Base-by-base conservation (phyloP, 371 early-diverging fungal genomes). In the Apophysomyces trapeziformis region DNA sequence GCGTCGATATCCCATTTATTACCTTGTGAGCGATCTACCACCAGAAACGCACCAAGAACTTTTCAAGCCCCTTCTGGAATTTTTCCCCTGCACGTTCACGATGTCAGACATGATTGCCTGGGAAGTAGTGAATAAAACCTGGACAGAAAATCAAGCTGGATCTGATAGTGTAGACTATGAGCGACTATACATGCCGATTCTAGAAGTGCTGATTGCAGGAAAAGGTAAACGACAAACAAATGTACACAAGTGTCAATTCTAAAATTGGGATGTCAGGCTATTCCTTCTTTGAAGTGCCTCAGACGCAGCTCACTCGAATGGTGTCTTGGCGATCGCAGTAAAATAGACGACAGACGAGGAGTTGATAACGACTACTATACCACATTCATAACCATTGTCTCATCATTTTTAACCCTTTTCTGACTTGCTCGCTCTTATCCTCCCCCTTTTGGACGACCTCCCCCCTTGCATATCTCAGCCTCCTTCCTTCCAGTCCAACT, bases 11-110 rank as follows among this genome's bases (percentile, higher is more conserved):
- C 75, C 75, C 5, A 61, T 78, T 14, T 26, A 67, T 32, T 74
- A 70, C 54, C 14, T 78, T 21, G 57, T 66, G 14, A 70, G 63
- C 39, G 69, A 71, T 65, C 65, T 58, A 11, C 56, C 63, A 9
- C 61, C 68, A 13, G 37, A 38, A 58, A 35, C 60, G 7, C 59
- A 69, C 21, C 57, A 50, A 36, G 46, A 65, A 9, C 39, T 73
- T 9, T 73, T 69, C 37, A 47, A 58, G 1, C 70, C 70, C 18
- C 32, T 73, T 8, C 37, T 70, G 8, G 59, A 68, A 13, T 39
- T 58, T 7, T 68, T 72, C 47, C 75, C 75, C 16, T 78, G 78
- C 50, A 68, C 60, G n/a, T 74, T 78, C 64, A 68, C 73, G 16
- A 67, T 58, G 16, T 18, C 63, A 18, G 77, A 74, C 57, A 64